Conservation (phyloP, 345 rosid genomes). For the Brassica carinata region DNA sequence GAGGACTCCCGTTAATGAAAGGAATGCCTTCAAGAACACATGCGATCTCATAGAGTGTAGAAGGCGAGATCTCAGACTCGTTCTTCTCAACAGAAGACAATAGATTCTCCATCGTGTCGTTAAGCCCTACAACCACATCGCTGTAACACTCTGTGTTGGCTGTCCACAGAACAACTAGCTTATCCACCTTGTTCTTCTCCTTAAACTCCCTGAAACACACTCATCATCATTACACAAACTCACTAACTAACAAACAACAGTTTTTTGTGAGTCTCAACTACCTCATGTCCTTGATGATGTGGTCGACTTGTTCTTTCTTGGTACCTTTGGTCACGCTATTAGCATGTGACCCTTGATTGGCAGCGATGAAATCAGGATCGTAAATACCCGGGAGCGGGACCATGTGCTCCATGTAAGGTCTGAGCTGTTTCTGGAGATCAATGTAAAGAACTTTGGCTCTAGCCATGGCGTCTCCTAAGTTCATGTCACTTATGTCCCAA, state of each 20-base stretch:
- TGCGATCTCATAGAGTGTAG: slow-evolving; percentile 84
- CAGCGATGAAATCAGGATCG: slow-evolving; percentile 93
- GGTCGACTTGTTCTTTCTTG: slow-evolving; percentile 85
- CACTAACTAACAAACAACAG: neutral
- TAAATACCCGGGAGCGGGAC: slow-evolving; percentile 91
- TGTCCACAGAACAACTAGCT: slow-evolving; percentile 91
- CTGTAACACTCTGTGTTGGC: slow-evolving; percentile 99
- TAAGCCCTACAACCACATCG: slow-evolving; percentile 79
- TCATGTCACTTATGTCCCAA: slow-evolving; percentile 98
- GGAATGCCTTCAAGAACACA: slow-evolving; percentile 87
- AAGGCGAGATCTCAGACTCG: slow-evolving; percentile 93
- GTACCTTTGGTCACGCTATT: slow-evolving; percentile 83
- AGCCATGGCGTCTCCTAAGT: slow-evolving; percentile 95
- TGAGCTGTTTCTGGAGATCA: slow-evolving; percentile 89
- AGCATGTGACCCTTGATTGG: slow-evolving; percentile 93
- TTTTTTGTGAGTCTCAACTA: slow-evolving; percentile 7
- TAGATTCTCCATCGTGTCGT: slow-evolving; percentile 86
- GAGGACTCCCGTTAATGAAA: slow-evolving; percentile 97
- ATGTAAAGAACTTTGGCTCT: slow-evolving; percentile 89
- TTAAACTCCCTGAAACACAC: slow-evolving; percentile 71
- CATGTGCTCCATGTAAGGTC: slow-evolving; percentile 96
- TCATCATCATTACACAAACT: slow-evolving; percentile 4
- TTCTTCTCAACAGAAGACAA: slow-evolving; percentile 73
- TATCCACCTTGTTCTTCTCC: slow-evolving; percentile 85
- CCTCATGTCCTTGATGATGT: slow-evolving; percentile 86